Evolutionary conservation across 805 yeast species (phyloP).

Genomic region (Blastobotrys parvus): DNA sequence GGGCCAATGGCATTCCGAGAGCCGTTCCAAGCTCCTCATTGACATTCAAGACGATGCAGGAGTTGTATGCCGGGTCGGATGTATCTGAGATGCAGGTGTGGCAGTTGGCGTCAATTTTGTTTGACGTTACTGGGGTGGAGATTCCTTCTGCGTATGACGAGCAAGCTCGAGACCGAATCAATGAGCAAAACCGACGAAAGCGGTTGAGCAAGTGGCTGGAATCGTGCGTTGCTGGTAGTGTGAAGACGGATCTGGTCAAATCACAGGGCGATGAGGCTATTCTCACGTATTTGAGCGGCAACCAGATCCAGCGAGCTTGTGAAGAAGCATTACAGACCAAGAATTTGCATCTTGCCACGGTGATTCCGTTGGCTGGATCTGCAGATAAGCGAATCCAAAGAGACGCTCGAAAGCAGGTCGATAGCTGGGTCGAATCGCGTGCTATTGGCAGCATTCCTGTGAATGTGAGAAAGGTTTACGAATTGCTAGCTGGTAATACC

Average conservation of each 20-base stretch:
- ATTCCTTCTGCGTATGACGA: constrained; percentile 18
- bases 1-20: constrained; percentile 6
- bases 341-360: constrained; percentile 61
- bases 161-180: constrained; percentile 18
- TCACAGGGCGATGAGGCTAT: constrained; percentile 36
- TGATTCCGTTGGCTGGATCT: constrained; percentile 64
- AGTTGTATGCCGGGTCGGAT: not conserved
- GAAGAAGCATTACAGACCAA: constrained; percentile 49
- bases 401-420: constrained; percentile 54
- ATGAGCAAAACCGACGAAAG: constrained; percentile 32
- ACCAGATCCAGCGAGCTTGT: constrained; percentile 56
- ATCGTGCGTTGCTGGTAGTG: constrained; percentile 32
- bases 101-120: constrained; percentile 55
- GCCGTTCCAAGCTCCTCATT: not conserved
- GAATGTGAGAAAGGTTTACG: constrained; percentile 50
- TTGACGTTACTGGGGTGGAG: constrained; percentile 35
- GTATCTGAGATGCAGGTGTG: constrained; percentile 33
- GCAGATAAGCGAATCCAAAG: constrained; percentile 49
- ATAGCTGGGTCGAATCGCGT: constrained; percentile 50
- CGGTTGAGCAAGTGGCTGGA: constrained; percentile 52
- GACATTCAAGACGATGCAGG: constrained; percentile 5
- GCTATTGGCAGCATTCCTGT: constrained; percentile 41
- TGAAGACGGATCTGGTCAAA: constrained; percentile 25
- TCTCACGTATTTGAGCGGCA: constrained; percentile 36
- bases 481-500: constrained; percentile 43